Evolutionary conservation across 176 grass and related monocot species (phyloP).

Genomic region (Cocos nucifera): DNA sequence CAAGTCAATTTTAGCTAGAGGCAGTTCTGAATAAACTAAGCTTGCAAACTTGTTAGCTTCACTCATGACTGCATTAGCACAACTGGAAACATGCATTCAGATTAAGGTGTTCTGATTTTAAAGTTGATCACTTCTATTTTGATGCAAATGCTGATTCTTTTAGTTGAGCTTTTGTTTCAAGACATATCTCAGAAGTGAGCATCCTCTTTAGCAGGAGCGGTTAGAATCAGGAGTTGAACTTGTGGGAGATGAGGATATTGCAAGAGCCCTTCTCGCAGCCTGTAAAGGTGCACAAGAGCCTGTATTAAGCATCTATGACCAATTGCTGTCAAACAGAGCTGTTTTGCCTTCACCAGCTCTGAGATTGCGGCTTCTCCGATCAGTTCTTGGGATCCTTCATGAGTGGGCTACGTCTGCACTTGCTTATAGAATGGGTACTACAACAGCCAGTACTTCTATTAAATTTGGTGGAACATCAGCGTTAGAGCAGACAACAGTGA

Average conservation of each 20-base stretch:
- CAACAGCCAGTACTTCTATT: not conserved
- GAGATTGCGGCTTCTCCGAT: slow-evolving; percentile 2
- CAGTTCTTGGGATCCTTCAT: not conserved
- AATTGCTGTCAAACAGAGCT: slow-evolving; percentile 1
- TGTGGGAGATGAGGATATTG: not conserved
- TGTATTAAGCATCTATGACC: slow-evolving; percentile 7
- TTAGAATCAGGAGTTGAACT: not conserved
- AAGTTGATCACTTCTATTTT: too few relatives aligned
- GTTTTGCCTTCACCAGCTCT: slow-evolving; percentile 2
- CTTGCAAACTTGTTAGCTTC: too few relatives aligned
- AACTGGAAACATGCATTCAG: too few relatives aligned
- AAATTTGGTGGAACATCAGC: too few relatives aligned
- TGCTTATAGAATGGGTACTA: not conserved
- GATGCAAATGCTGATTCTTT: too few relatives aligned
- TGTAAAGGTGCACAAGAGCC: slow-evolving; percentile 5
- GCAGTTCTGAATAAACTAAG: too few relatives aligned
- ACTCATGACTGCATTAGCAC: too few relatives aligned
- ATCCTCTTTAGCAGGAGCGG: not conserved
- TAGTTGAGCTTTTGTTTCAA: too few relatives aligned
- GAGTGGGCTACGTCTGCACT: not conserved
- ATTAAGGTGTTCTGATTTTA: too few relatives aligned
- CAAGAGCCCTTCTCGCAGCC: not conserved
- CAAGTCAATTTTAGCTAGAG: too few relatives aligned
- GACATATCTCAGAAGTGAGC: not conserved
- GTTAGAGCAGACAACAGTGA: not conserved